Evolutionary conservation across 257 asterid species (phyloP), one percentile per base, ranked within the genome.

Genomic region (Solanum bulbocastanum): DNA sequence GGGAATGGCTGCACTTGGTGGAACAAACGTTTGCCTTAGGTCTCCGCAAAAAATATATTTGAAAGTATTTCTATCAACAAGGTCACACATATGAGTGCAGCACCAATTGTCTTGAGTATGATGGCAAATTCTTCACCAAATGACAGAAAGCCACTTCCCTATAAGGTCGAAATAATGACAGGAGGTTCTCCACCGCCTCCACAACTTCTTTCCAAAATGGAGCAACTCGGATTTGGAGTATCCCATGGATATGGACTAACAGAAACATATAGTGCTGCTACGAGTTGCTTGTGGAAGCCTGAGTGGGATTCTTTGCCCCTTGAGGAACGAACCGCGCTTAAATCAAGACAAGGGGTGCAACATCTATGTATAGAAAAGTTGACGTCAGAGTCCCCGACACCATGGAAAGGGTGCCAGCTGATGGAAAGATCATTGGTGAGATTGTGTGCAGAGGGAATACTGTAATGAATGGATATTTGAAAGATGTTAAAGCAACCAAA

Each of bases 111-210:
- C 37, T 65, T 91, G 81, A 91, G 69, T 89, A 89, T 89, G 91
- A 74, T 87, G 8, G 52, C 81, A 84, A 88, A 91, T 49, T 75
- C 89, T 16, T 35, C 74, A 9, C 33, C 66, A 35, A 74, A 69
- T 44, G 90, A 89, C 46, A 79, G 32, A 30, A 89, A 66, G 46
- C 87, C 84, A 32, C 89, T 91, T 68, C 89, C 89, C 6, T 90
- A 84, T 68, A 89, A 46, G 86, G 91, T 91, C 14, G 82, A 83
- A 11, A 71, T 91, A 76, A 58, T 75, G 81, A 89, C 89, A 18
- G 90, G 93, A 7, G 90, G 93, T 35, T 75, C 93, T 6, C 87
- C 93, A 12, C 89, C 88, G 2, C 90, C 93, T 49, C 90, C 89
- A 13, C 88, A 88, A 5, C 86, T 89, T 25, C 58, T 91, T 44